A percentile compares a stretch with the other conserved stretches of the same genome.
phyloP scores from a whole-genome alignment of 2,329 filamentous ascomycete species.

The Alternaria alternata region DNA sequence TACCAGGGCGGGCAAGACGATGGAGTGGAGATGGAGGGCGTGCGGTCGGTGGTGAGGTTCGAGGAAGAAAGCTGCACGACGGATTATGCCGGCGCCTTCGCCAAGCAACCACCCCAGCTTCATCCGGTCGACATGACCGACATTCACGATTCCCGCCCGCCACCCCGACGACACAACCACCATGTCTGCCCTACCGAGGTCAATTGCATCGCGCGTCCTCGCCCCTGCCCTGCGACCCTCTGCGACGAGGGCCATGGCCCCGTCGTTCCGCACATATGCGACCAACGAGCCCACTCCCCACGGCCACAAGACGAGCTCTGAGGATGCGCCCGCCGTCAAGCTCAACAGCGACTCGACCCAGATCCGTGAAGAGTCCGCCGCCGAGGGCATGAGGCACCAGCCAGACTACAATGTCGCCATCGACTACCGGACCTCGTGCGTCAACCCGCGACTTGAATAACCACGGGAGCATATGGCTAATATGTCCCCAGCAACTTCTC shows the following conservation, averaged over 20 bases:
- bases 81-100: slow-evolving; percentile 35
- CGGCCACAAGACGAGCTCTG: slow-evolving; percentile 43
- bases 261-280: slow-evolving; percentile 45
- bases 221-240: slow-evolving; percentile 42
- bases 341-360: slow-evolving; percentile 55
- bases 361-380: slow-evolving; percentile 60
- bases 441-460: slow-evolving; percentile 9
- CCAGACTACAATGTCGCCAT: slow-evolving; percentile 82
- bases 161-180: slow-evolving; percentile 30
- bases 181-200: slow-evolving; percentile 52
- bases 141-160: slow-evolving; percentile 16
- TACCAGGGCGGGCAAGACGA: slow-evolving; percentile 50
- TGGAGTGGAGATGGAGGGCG: slow-evolving; percentile 44
- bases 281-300: slow-evolving; percentile 31
- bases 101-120: slow-evolving; percentile 29
- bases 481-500: slow-evolving; percentile 75
- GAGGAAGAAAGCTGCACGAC: slow-evolving; percentile 41
- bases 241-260: slow-evolving; percentile 30
- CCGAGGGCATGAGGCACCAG: slow-evolving; percentile 68
- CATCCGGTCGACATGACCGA: slow-evolving; percentile 32
- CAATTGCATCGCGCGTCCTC: slow-evolving; percentile 54
- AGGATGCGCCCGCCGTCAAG: slow-evolving; percentile 49
- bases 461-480: slow-evolving; percentile 29
- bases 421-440: slow-evolving; percentile 92
- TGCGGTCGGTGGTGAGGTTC: slow-evolving; percentile 40